Conservation (phyloP, 2,329 filamentous ascomycete genomes). For the Dichotomopilus funicola region DNA sequence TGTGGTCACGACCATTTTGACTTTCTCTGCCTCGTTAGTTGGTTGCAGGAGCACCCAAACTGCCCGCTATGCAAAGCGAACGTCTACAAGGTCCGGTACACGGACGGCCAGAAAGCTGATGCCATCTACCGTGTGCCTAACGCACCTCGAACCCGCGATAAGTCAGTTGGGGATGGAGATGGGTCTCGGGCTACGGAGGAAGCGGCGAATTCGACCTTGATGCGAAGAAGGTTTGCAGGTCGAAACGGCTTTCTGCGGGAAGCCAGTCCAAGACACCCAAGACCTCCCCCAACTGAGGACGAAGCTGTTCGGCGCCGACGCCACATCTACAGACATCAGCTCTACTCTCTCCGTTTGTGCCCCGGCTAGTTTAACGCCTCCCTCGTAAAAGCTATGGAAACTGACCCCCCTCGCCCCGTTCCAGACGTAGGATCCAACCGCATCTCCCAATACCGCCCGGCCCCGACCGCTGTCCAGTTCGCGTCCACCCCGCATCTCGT, state of each 20-base stretch:
- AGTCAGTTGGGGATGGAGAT: not conserved
- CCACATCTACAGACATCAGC: conserved; percentile 62
- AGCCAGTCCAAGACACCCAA: conserved; percentile 1
- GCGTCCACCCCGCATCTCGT: conserved; percentile 58
- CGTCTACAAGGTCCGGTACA: conserved; percentile 56
- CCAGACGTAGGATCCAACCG: conserved; percentile 71
- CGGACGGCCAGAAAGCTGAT: conserved; percentile 29
- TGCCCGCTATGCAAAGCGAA: conserved; percentile 72
- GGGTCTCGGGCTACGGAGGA: not conserved
- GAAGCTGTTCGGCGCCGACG: conserved; percentile 53
- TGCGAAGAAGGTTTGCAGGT: conserved; percentile 5
- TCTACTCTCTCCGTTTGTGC: conserved; percentile 58
- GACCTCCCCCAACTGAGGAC: conserved; percentile 25
- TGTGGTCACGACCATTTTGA: conserved; percentile 80
- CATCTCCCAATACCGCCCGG: conserved; percentile 59
- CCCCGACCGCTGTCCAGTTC: conserved; percentile 61
- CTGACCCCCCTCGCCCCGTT: not conserved
- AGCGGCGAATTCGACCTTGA: conserved; percentile 1
- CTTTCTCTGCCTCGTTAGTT: conserved; percentile 75
- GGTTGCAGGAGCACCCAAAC: conserved; percentile 64
- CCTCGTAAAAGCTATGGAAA: not conserved
- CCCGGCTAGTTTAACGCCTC: not conserved
- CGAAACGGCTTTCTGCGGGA: conserved; percentile 3
- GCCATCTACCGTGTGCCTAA: conserved; percentile 37
- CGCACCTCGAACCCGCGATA: conserved; percentile 1